Conservation (phyloP, 257 asterid genomes). For the Ocimum tenuiflorum region DNA sequence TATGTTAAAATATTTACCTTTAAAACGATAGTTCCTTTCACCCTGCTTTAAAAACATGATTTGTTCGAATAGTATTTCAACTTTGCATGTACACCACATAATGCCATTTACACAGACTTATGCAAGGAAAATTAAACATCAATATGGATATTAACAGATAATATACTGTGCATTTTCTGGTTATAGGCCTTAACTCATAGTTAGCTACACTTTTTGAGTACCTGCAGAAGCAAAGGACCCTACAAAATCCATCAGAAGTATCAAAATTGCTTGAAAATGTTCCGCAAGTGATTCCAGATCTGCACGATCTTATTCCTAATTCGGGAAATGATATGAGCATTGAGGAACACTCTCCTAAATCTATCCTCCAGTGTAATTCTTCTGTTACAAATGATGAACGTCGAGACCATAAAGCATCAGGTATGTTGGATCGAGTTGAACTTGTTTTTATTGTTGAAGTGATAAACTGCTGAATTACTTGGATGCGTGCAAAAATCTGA, state of each 20-base stretch:
- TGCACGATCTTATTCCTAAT: conserved; percentile 22
- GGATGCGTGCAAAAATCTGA: no score
- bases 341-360: conserved; percentile 20
- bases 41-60: background rate
- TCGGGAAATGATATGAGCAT: conserved; percentile 21
- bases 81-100: background rate
- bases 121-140: background rate
- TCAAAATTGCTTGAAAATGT: conserved; percentile 31
- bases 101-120: no score
- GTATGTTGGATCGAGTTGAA: no score
- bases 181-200: conserved; percentile 34
- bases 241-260: conserved; percentile 44
- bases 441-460: no score
- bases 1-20: no score
- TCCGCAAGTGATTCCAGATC: conserved; percentile 52
- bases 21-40: background rate
- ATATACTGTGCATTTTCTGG: background rate
- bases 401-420: conserved; percentile 26
- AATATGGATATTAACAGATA: background rate
- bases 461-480: no score
- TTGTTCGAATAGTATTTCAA: background rate
- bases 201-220: conserved; percentile 30
- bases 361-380: conserved; percentile 17
- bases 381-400: conserved; percentile 10
- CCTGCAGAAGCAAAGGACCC: conserved; percentile 38